Base-by-base conservation (phyloP, 208 protist species). In the Trichomonas vaginalis region DNA sequence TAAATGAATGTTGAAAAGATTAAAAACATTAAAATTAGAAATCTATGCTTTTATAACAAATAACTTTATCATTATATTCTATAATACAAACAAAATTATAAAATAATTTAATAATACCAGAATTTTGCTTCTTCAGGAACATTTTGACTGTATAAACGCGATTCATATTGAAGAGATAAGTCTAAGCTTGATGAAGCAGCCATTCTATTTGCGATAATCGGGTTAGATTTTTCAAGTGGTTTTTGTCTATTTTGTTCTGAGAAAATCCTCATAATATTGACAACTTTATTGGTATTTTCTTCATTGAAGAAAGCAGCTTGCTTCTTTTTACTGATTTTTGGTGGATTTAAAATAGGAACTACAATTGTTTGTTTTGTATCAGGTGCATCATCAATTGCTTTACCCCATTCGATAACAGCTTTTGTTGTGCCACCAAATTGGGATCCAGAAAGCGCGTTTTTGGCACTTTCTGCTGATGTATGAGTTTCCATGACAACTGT, bases 271-370 rank as follows among this genome's bases (percentile, higher is more conserved):
- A 83, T 83, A 12, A 83, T 15, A 12, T 83, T 35, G 14, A 83
- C 35, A 42, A 83, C 79, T 42, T 40, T 35, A 32, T 35, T 23
- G 8, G 46, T 39, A 39, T 45, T 45, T 40, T 23, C 45, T 17
- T 92, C 86, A 92, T 92, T 40, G n/a, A 92, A 92, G 27, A 92
- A 92, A 39, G 48, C 14, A n/a, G 86, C 86, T 39, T 92, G 86
- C 3, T 48, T 35, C 32, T 92, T 92, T 45, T 51, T 92, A 45
- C 86, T 92, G 1, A 92, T 14, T 51, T 92, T 92, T 48, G 86
- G 86, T 35, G 86, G 42, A 15, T 92, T 92, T 10, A 92, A n/a
- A 9, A 92, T 39, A 35, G 86, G 86, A 51, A 92, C 45, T 14
- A 32, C 17, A 9, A 92, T 39, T 14, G 8, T 39, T 15, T 48